A percentile compares a stretch with the other conserved stretches of the same genome.
Conservation (phyloP, 257 asterid species). For the Solanum arcanum region DNA sequence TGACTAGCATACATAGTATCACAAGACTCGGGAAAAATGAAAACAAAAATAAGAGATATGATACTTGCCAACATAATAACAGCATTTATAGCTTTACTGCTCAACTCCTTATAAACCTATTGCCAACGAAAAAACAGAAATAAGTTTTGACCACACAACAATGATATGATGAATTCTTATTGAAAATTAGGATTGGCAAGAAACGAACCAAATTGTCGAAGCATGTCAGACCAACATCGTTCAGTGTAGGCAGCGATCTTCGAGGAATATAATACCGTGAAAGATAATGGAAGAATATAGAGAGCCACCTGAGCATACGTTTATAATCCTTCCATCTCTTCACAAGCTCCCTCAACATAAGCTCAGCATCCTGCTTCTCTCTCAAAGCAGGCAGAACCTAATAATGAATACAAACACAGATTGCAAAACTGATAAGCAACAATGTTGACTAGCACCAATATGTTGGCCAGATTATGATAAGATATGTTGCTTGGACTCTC, state of each 20-base stretch:
- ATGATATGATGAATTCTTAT: not conserved
- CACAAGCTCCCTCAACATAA: conserved; percentile 40
- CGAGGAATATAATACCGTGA: not conserved
- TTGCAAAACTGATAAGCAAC: not conserved
- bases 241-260: conserved; percentile 17
- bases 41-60: not conserved
- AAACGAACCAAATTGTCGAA: conserved; percentile 21
- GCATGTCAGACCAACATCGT: conserved; percentile 26
- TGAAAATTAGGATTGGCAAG: not conserved
- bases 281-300: not conserved
- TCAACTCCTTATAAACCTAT: conserved; percentile 30
- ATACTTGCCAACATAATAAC: conserved; percentile 25
- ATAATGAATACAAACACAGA: not conserved
- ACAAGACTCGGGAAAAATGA: not conserved
- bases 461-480: not conserved
- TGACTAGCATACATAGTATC: not conserved
- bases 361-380: conserved; percentile 27
- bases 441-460: not conserved
- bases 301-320: conserved; percentile 9
- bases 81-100: conserved; percentile 28
- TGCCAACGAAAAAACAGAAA: not conserved
- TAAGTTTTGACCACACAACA: not conserved
- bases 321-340: conserved; percentile 36
- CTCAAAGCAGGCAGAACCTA: conserved; percentile 37
- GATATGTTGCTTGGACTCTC: not conserved